phyloP scores from a whole-genome alignment of 352 stramenopile species.

The Globisporangium carolinianum region DNA sequence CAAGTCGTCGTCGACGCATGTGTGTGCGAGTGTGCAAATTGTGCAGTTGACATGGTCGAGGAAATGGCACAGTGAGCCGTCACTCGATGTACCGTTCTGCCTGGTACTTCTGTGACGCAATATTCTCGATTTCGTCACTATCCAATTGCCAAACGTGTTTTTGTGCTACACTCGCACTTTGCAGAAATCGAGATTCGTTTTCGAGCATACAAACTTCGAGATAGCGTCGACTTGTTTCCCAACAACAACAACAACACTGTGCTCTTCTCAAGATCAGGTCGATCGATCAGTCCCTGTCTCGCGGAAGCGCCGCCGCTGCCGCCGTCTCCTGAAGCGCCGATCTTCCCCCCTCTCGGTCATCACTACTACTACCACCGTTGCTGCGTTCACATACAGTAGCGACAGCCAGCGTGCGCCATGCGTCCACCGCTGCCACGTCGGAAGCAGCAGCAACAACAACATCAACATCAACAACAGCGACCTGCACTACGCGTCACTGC shows the following conservation, averaged over 20 bases:
- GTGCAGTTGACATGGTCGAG: not conserved
- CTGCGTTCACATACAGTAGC: no score
- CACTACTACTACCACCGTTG: not conserved
- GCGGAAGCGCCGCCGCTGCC: not conserved
- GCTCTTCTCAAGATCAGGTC: not conserved
- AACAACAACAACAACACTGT: no score
- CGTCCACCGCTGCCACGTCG: not conserved
- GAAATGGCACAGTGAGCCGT: no score
- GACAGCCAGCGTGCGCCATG: not conserved
- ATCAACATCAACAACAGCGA: not conserved
- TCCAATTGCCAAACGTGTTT: no score
- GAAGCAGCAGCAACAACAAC: no score
- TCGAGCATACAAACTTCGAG: no score
- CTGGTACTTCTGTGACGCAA: no score
- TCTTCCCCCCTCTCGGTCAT: not conserved
- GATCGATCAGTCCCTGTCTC: not conserved
- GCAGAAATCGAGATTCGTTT: no score
- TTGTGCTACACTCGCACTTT: no score
- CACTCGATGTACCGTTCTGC: no score
- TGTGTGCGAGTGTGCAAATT: not conserved
- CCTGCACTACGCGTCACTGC: slow-evolving; percentile 20
- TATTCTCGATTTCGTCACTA: no score
- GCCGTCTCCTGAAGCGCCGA: not conserved
- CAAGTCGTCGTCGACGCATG: slow-evolving; percentile 18
- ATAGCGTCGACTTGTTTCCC: no score